Base-by-base conservation (phyloP, 1,284 basidiomycete species). In the Xerocomus nothofagi region DNA sequence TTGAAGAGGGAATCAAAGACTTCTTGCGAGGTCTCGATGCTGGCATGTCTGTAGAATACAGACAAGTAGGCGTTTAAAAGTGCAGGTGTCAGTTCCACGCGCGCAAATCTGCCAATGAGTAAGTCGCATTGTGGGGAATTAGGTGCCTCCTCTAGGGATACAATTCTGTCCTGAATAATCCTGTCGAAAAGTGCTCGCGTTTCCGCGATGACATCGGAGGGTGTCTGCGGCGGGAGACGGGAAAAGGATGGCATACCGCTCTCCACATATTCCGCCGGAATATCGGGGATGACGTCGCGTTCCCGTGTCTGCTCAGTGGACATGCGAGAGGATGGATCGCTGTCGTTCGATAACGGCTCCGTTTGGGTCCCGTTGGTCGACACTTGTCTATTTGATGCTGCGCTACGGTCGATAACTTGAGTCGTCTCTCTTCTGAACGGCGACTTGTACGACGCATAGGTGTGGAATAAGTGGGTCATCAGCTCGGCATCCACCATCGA, bases 61-160 rank as follows among this genome's bases (percentile, higher is more conserved):
- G 88, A 81, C 32, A 98, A 71, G 64, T 92, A 98, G 1, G 93
- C 82, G 61, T 92, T 92, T 56, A 95, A 63, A 8, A 98, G 76
- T 1, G 79, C 75, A 0, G 88, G 59, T 0, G 83, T 81, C 26
- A 88, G 62, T 3, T 66, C 50, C 26, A 96, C 90, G 38, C 75
- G 63, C 3, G 68, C 66, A 66, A 98, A 91, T 47, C 71, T 77
- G 24, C 65, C 59, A 0, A 31, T 18, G 10, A 56, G 60, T 6
- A 51, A 34, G 24, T 39, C 41, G 10, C n/a, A 24, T 44, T 38
- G 38, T 10, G 27, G 18, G 2, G 17, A 14, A 24, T 26, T 11
- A 3, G n/a, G 30, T 30, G 23, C 29, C n/a, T 31, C 47, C 31
- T 37, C 46, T 10, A 48, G 43, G 29, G 53, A 38, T 12, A 39